A percentile compares a stretch with the other conserved stretches of the same genome.
Evolutionary conservation across 768 basidiomycete species (phyloP).

Genomic region (Saitozyma sp.): DNA sequence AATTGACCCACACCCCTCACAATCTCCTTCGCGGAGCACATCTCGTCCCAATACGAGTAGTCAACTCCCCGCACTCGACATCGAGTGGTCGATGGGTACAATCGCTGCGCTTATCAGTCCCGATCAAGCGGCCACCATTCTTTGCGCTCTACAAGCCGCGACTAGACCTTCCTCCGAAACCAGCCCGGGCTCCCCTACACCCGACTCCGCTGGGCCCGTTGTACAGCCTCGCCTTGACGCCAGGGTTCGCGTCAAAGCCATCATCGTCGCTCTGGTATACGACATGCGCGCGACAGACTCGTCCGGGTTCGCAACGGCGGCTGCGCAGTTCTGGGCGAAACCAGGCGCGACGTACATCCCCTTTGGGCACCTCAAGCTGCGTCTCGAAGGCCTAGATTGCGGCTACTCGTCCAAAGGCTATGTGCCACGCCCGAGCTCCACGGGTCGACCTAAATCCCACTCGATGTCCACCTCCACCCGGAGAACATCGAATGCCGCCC

Average conservation of each 20-base stretch:
- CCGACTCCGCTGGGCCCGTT: conserved; percentile 2
- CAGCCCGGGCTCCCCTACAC: conserved; percentile 16
- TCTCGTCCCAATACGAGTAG: too few relatives aligned
- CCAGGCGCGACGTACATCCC: conserved; percentile 33
- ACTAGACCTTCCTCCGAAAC: not conserved
- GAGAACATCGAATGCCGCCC: conserved; percentile 11
- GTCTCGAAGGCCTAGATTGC: conserved; percentile 28
- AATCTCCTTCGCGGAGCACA: too few relatives aligned
- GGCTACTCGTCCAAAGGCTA: conserved; percentile 19
- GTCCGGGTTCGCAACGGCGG: not conserved
- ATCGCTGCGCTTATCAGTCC: conserved; percentile 14
- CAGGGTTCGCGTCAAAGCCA: conserved; percentile 21
- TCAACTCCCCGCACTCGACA: conserved; percentile 2
- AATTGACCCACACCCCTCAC: not conserved
- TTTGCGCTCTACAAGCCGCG: conserved; percentile 7
- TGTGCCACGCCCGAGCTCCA: not conserved
- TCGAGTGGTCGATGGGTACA: conserved; percentile 10
- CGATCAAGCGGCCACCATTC: conserved; percentile 4
- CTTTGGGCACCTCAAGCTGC: conserved; percentile 36
- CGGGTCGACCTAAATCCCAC: conserved; percentile 10
- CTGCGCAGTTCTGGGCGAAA: conserved; percentile 31
- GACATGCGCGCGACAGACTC: conserved; percentile 17
- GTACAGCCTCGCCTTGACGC: conserved; percentile 21
- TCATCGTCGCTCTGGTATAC: conserved; percentile 28
- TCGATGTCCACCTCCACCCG: not conserved